Percentiles rank a stretch among this genome's conserved stretches.
These are phyloP conservation scores for Alternaria angustiovoidea DNA, from an alignment of 2,329 filamentous ascomycete genomes.

Conservation along the genomic window DNA sequence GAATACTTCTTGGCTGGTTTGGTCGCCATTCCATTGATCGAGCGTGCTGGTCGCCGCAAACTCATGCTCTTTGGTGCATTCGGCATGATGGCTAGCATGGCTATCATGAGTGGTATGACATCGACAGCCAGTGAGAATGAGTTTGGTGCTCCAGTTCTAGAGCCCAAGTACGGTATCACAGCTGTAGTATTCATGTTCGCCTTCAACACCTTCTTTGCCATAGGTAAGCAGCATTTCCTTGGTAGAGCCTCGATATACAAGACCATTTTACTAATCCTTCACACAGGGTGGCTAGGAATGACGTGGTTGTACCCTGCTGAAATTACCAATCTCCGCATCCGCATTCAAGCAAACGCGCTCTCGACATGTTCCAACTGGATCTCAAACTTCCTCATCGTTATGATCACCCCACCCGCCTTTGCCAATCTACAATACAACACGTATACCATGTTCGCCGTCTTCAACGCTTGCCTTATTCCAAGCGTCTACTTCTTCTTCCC, in stretches of 20 bases:
- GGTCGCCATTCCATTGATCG: slow-evolving; percentile 51
- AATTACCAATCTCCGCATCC: slow-evolving; percentile 73
- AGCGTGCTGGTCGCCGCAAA: slow-evolving; percentile 42
- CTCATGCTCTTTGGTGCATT: slow-evolving; percentile 43
- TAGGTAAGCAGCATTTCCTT: slow-evolving; percentile 42
- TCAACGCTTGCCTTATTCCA: slow-evolving; percentile 60
- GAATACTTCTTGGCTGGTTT: slow-evolving; percentile 52
- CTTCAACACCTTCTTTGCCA: slow-evolving; percentile 71
- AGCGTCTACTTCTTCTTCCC: slow-evolving; percentile 65
- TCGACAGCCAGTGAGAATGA: slow-evolving; percentile 15
- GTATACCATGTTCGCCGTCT: slow-evolving; percentile 62
- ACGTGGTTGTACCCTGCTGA: slow-evolving; percentile 71
- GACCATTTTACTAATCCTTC: background rate
- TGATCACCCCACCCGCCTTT: slow-evolving; percentile 69
- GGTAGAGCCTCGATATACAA: background rate
- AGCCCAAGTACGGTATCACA: slow-evolving; percentile 55
- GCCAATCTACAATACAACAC: slow-evolving; percentile 59
- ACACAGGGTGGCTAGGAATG: slow-evolving; percentile 59
- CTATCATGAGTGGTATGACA: slow-evolving; percentile 50
- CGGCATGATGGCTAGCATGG: slow-evolving; percentile 54
- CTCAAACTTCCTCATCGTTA: slow-evolving; percentile 67
- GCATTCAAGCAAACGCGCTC: slow-evolving; percentile 74
- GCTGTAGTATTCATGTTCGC: slow-evolving; percentile 74
- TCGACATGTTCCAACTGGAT: slow-evolving; percentile 17
- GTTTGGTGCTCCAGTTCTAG: slow-evolving; percentile 40